These are phyloP conservation scores for Eutrema heterophyllum DNA, from an alignment of 345 rosid species.

Conservation along the genomic window DNA sequence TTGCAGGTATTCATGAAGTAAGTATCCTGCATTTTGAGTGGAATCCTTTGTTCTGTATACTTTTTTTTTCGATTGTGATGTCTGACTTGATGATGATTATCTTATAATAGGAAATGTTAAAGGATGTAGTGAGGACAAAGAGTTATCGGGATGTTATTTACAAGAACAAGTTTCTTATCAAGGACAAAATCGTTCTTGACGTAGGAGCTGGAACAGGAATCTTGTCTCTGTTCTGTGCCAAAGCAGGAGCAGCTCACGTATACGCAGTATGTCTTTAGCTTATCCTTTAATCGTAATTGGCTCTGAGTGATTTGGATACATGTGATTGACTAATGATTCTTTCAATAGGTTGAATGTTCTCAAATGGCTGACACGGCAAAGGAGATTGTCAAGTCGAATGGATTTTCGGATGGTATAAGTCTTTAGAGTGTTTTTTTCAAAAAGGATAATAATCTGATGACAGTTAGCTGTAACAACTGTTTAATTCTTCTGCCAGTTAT, in stretches of 20 bases:
- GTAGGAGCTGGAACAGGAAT: constrained; percentile 99
- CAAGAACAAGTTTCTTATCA: constrained; percentile 76
- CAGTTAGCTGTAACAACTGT: background rate
- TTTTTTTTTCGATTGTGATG: background rate
- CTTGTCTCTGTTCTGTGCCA: constrained; percentile 89
- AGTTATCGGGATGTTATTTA: constrained; percentile 86
- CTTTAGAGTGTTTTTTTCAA: background rate
- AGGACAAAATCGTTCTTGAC: constrained; percentile 84
- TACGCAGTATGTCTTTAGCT: constrained; percentile 55
- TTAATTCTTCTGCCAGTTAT: constrained; percentile 44
- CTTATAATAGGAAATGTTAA: constrained; percentile 79
- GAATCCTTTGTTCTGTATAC: background rate
- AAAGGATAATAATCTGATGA: background rate
- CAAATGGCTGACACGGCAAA: constrained; percentile 88
- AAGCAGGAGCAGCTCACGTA: constrained; percentile 90
- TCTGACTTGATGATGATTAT: background rate
- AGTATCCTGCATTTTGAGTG: constrained; percentile 37
- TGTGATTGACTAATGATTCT: background rate
- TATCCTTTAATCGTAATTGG: background rate
- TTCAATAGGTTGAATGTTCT: constrained; percentile 77
- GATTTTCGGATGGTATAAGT: constrained; percentile 57
- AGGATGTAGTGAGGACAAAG: constrained; percentile 89
- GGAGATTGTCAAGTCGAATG: constrained; percentile 81
- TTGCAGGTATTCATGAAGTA: constrained; percentile 98
- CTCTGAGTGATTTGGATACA: background rate